Conservation (phyloP, 352 stramenopile genomes). For the Globisporangium cystogenes region DNA sequence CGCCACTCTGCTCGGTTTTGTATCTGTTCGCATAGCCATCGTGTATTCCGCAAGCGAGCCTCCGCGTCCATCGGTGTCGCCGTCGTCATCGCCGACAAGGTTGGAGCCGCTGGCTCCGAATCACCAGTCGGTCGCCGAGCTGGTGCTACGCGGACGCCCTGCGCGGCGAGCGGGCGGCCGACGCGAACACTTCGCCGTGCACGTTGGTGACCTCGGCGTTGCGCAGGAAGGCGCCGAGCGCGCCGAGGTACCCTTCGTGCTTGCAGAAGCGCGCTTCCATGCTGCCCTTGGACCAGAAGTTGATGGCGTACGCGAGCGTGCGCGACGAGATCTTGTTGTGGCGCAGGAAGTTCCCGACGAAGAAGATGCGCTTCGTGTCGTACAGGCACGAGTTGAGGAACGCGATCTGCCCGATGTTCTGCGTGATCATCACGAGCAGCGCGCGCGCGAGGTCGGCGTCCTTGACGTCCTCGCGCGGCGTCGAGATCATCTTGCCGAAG, state of each 20-base stretch:
- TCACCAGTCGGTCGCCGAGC: too few species aligned
- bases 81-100: too few species aligned
- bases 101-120: too few species aligned
- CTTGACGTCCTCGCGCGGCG: conserved; percentile 61
- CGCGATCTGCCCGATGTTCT: conserved; percentile 97
- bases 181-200: conserved; percentile 58
- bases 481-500: conserved; percentile 92
- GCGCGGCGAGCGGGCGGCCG: conserved; percentile 23
- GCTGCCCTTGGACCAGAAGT: conserved; percentile 97
- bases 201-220: conserved; percentile 70
- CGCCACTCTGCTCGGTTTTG: too few species aligned
- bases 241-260: conserved; percentile 98
- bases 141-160: background rate
- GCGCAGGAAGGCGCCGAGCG: conserved; percentile 95
- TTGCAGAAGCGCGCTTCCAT: conserved; percentile 93
- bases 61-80: too few species aligned
- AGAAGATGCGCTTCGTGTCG: conserved; percentile 96
- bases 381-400: conserved; percentile 98
- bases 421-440: conserved; percentile 98
- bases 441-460: conserved; percentile 96
- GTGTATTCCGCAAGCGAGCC: background rate
- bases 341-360: conserved; percentile 97
- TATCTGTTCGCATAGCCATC: conserved; percentile 3
- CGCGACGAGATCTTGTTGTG: conserved; percentile 95
- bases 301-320: conserved; percentile 94